Evolutionary conservation across 2,329 filamentous ascomycete species (phyloP).

Genomic region (Epicoccum sorghinum): DNA sequence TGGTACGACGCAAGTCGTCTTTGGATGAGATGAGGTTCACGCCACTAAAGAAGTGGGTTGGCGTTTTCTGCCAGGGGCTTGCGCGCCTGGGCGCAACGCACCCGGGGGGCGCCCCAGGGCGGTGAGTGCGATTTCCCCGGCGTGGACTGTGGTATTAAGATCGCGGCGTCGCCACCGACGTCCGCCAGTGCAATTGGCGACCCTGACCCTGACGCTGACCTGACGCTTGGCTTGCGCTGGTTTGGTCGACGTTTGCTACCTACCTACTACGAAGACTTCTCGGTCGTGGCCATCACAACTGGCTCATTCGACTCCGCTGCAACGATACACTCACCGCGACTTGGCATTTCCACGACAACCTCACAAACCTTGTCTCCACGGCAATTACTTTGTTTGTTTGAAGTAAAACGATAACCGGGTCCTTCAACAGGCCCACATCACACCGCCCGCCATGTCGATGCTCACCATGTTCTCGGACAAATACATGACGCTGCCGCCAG

Average conservation of each 20-base stretch:
- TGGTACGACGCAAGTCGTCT: constrained; percentile 23
- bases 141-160: constrained; percentile 30
- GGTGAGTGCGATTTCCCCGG: constrained; percentile 24
- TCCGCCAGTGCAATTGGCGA: constrained; percentile 10
- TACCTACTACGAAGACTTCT: too few species aligned
- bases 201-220: not conserved
- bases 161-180: constrained; percentile 30
- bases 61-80: constrained; percentile 6
- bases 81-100: constrained; percentile 2
- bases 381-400: too few species aligned
- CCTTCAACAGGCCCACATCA: constrained; percentile 23
- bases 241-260: not conserved
- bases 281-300: too few species aligned
- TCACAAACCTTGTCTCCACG: too few species aligned
- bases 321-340: too few species aligned
- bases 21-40: constrained; percentile 40
- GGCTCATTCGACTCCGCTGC: too few species aligned
- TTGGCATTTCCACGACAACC: too few species aligned
- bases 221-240: not conserved
- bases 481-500: constrained; percentile 32
- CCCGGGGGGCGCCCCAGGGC: constrained; percentile 27
- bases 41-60: constrained; percentile 24
- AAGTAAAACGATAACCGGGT: not conserved
- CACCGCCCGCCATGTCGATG: constrained; percentile 23
- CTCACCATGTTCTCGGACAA: constrained; percentile 36